Base-by-base conservation (phyloP, 306 rosid genomes). In the Senna siamea region DNA sequence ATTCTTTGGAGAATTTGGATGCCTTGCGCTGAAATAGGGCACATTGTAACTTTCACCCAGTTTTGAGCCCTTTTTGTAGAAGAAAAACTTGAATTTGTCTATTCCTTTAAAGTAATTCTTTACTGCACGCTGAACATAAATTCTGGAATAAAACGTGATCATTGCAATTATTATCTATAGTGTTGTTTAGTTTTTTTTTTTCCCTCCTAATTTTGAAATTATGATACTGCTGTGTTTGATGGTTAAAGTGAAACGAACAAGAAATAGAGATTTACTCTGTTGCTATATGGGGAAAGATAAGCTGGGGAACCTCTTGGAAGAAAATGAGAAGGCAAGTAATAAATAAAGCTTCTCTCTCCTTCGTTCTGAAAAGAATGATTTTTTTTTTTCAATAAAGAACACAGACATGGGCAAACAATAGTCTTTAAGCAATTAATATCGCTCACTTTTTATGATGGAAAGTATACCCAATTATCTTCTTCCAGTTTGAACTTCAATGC, bases 91-190 rank as follows among this genome's bases (percentile, higher is more conserved):
- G 20, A 41, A 30, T 72, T 75, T 61, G 34, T 66, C 66, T 53
- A 66, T 79, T 72, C 26, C 12, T 83, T 79, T 54, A 76, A n/a
- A n/a, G 35, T 44, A 3, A 54, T 70, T 80, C 60, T 75, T 69
- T 41, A 11, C 9, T 62, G 78, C 20, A 55, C 62, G 34, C 62
- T 26, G 5, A 63, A 23, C 66, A 34, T 9, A 46, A n/a, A 41
- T 7, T 10, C 28, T 64, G 18, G 54, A 32, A 66, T 22, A 47
- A 23, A 47, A 54, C 63, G 55, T 5, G 9, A 23, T 30, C 12
- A 22, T 51, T 57, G n/a, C 60, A 70, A 47, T 69, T 77, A 43
- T 26, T 53, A 30, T 70, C 61, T 34, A 34, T 32, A 23, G 18
- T 52, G 35, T 20, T 43, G 14, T 30, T 19, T 0, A 26, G 15